Evolutionary conservation across 2,329 filamentous ascomycete genomes (phyloP), one percentile per base, ranked within the genome.

Genomic region (Botryotinia narcissicola): DNA sequence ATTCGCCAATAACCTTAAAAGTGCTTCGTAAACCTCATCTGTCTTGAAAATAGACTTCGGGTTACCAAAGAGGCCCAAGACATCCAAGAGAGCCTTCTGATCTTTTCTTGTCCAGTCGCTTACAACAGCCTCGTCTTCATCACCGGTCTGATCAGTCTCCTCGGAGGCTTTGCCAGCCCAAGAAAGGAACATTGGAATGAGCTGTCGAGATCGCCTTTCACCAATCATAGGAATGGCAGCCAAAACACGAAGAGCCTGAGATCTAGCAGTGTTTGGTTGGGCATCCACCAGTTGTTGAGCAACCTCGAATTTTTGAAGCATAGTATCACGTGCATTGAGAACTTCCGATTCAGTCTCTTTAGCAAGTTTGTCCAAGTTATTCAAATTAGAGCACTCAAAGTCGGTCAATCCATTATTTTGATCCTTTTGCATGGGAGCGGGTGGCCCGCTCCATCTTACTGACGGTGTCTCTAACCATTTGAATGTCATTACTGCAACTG

Each of bases 41-140:
- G 92, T 88, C 79, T 90, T 92, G 82, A 90, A 98, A 6, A 99
- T 84, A 0, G 94, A 94, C 78, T 87, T 92, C 0, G 96, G 94
- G 80, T 99, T 99, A 67, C 87, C 85, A 80, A 98, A 98, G 75
- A 94, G 90, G 0, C 92, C 88, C 80, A 99, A 94, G 9, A 99
- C 86, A 1, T 87, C 87, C 48, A 99, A 86, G 79, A 98, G 90
- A 1, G 91, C 88, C 80, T 97, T 95, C 76, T 95, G 92, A 80
- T 99, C 96, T 74, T 90, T 90, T 73, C 94, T 85, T 35, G 88
- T 88, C 92, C 93, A 96, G 73, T 86, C 82, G 83, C 85, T 86
- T 82, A 70, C 79, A 59, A 72, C 72, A 18, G 77, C 73, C 44
- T 80, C 77, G 37, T 78, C 73, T 32, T 80, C 78, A 1, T 80